Percentiles rank a stretch among this genome's conserved stretches.
phyloP scores from a whole-genome alignment of 2,329 filamentous ascomycete species.

The Phyllosticta ampelicida region DNA sequence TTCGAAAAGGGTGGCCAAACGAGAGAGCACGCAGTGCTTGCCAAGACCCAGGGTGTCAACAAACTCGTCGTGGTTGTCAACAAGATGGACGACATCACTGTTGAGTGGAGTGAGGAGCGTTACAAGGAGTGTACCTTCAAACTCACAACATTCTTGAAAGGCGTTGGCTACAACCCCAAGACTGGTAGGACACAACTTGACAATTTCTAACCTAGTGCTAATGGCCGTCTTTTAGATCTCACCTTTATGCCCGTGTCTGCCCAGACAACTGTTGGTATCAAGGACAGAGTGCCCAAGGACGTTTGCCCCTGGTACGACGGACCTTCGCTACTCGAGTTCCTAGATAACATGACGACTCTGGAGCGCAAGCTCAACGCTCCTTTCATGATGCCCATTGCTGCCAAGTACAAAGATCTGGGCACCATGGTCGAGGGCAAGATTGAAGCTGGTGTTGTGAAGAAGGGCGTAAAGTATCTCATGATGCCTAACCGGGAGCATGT shows the following conservation, averaged over 20 bases:
- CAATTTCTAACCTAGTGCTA: background rate
- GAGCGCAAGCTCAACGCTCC: slow-evolving; percentile 95
- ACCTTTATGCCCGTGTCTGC: slow-evolving; percentile 95
- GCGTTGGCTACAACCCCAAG: slow-evolving; percentile 88
- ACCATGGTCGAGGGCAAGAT: slow-evolving; percentile 98
- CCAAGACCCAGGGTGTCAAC: slow-evolving; percentile 96
- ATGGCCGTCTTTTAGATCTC: slow-evolving; percentile 58
- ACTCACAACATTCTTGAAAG: slow-evolving; percentile 78
- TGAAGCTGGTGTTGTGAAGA: slow-evolving; percentile 87
- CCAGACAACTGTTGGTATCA: slow-evolving; percentile 76
- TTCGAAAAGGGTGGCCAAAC: slow-evolving; percentile 97
- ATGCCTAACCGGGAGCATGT: slow-evolving; percentile 89
- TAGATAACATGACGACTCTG: slow-evolving; percentile 85
- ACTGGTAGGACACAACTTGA: slow-evolving; percentile 29
- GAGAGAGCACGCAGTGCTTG: slow-evolving; percentile 92
- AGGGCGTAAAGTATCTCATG: slow-evolving; percentile 75
- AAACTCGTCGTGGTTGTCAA: slow-evolving; percentile 92
- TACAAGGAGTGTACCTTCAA: slow-evolving; percentile 92
- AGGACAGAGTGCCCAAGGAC: slow-evolving; percentile 69
- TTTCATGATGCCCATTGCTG: slow-evolving; percentile 97
- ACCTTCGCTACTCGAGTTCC: slow-evolving; percentile 84
- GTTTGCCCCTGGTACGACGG: slow-evolving; percentile 76
- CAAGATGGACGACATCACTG: slow-evolving; percentile 98
- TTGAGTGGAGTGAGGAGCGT: slow-evolving; percentile 87
- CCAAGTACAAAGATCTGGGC: slow-evolving; percentile 95